These are phyloP conservation scores for Mycena epipterygia DNA, from an alignment of 768 basidiomycete genomes.

Conservation along the genomic window DNA sequence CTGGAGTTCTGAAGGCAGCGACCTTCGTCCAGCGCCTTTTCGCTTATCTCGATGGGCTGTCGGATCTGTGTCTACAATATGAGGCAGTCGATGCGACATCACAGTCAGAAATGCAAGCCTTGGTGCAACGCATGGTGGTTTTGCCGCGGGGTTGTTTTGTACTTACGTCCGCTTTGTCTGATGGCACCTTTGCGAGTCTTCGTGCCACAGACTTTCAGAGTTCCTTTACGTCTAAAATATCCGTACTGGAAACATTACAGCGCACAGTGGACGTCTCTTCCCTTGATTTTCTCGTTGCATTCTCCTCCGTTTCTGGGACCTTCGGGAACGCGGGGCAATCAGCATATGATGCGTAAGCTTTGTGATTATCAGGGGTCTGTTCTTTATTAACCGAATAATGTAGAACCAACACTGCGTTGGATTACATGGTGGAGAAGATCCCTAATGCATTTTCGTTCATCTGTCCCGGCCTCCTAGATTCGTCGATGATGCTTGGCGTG, in stretches of 20 bases:
- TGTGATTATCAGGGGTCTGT: too few relatives aligned
- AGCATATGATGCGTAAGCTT: slow-evolving; percentile 53
- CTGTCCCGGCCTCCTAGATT: slow-evolving; percentile 47
- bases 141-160: slow-evolving; percentile 50
- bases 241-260: slow-evolving; percentile 46
- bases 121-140: slow-evolving; percentile 39
- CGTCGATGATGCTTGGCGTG: slow-evolving; percentile 3
- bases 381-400: not conserved
- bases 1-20: slow-evolving; percentile 41
- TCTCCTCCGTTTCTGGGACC: slow-evolving; percentile 49
- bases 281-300: slow-evolving; percentile 53
- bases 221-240: slow-evolving; percentile 46
- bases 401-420: slow-evolving; percentile 51
- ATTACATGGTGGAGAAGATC: slow-evolving; percentile 38
- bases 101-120: slow-evolving; percentile 28
- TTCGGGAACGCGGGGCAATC: slow-evolving; percentile 55
- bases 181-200: slow-evolving; percentile 48
- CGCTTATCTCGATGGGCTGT: slow-evolving; percentile 43
- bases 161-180: slow-evolving; percentile 47
- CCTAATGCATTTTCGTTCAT: slow-evolving; percentile 51
- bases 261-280: slow-evolving; percentile 39
- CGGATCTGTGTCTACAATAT: slow-evolving; percentile 44
- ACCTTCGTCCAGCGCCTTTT: slow-evolving; percentile 43
- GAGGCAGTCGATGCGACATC: slow-evolving; percentile 48
- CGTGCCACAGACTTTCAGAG: slow-evolving; percentile 44